These are phyloP conservation scores for Fibroporia radiculosa DNA, from an alignment of 768 basidiomycete species.

Conservation along the genomic window DNA sequence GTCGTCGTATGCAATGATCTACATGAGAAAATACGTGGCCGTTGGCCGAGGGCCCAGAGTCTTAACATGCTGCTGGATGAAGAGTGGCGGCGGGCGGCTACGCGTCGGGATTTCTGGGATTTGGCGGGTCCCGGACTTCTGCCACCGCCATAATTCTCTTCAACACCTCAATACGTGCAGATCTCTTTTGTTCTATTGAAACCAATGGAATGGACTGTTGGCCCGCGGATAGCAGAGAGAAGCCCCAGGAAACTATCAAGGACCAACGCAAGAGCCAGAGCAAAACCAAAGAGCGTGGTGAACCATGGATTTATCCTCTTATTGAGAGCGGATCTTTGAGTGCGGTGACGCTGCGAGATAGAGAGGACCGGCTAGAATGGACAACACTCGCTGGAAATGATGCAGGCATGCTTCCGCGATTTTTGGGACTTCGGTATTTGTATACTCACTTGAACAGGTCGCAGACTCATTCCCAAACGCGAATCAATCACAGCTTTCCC, in stretches of 20 bases:
- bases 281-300: constrained; percentile 26
- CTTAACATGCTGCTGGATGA: constrained; percentile 38
- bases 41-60: constrained; percentile 39
- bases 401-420: constrained; percentile 16
- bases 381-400: constrained; percentile 29
- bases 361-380: constrained; percentile 45
- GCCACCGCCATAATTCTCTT: not conserved
- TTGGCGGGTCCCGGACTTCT: not conserved
- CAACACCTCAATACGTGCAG: not conserved
- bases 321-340: constrained; percentile 50
- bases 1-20: constrained; percentile 40
- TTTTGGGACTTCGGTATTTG: not conserved
- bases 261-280: constrained; percentile 16
- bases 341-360: constrained; percentile 45
- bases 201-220: constrained; percentile 74
- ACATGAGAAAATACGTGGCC: constrained; percentile 26
- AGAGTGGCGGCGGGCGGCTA: constrained; percentile 7
- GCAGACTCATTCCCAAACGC: constrained; percentile 25
- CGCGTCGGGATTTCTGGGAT: constrained; percentile 4
- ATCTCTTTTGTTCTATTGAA: not conserved
- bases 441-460: constrained; percentile 16
- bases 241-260: constrained; percentile 9
- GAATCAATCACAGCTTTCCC: constrained; percentile 46
- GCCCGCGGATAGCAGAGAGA: constrained; percentile 45
- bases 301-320: constrained; percentile 37